Evolutionary conservation across 1,284 basidiomycete genomes (phyloP), one percentile per base, ranked within the genome.

Genomic region (Cutaneotrichosporon sp.): DNA sequence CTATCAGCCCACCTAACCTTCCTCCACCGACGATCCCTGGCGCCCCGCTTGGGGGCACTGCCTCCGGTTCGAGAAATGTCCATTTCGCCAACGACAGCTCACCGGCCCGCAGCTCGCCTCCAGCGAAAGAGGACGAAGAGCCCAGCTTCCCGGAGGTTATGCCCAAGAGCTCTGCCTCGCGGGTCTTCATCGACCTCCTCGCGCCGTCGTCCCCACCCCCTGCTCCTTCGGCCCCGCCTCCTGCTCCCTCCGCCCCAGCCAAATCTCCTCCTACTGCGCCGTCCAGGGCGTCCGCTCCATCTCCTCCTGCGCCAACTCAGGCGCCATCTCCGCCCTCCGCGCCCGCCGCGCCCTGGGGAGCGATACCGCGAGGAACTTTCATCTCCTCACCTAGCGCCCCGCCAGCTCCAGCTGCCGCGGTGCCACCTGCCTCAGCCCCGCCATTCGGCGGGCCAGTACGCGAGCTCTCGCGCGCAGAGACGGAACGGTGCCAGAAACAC

Each of bases 401-500:
- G 4, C 6, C 17, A 11, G n/a, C 35, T 20, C 19, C 47, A 14
- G 42, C 42, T 16, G n/a, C 41, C 6, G 10, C 41, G 4, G n/a
- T 17, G 6, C 39, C 14, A 5, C 43, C 43, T 12, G 20, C 31
- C 14, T n/a, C 26, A 27, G 38, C 39, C 22, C 20, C 43, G 3
- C 50, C 54, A 11, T 45, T 48, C 19, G 39, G 47, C 50, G 20
- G 38, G 51, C 55, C 25, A 52, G 51, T 32, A 12, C 38, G 49
- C 19, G 27, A 25, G 32, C 54, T 70, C 51, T 65, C 51, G 4
- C 58, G 61, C 49, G 67, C 62, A 37, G 66, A 74, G 51, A 80
- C 92, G 32, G 79, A 84, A 25, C 83, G 84, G 61, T 82, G 82
- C 22, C 90, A 96, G 77, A 93, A 89, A 68, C 90, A 93, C 65